A percentile compares a stretch with the other conserved stretches of the same genome.
Conservation (phyloP, 768 basidiomycete species). For the Boletus subcaerulescens region DNA sequence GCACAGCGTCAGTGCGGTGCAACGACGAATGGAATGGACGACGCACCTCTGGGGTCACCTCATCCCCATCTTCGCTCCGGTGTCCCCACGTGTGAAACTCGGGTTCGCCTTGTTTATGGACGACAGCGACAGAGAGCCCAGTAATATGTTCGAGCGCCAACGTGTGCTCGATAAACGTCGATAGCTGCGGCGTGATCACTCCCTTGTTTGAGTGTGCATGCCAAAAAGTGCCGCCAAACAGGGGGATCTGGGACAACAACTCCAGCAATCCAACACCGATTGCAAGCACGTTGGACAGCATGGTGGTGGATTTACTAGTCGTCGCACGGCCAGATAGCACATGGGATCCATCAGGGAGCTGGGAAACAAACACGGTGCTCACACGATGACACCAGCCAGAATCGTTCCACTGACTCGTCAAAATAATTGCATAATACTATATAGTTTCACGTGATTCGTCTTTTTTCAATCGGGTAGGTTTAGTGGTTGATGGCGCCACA, state of each 20-base stretch:
- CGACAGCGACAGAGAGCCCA: constrained; percentile 31
- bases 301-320: neutral
- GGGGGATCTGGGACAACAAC: neutral
- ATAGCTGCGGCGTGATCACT: constrained; percentile 20
- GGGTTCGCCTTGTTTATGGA: constrained; percentile 21
- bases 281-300: constrained; percentile 5
- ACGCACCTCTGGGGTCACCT: constrained; percentile 32
- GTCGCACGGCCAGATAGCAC: too few relatives aligned
- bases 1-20: neutral
- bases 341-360: too few relatives aligned
- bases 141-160: constrained; percentile 24
- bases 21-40: neutral
- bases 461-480: too few relatives aligned
- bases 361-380: too few relatives aligned
- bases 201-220: too few relatives aligned
- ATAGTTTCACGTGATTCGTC: too few relatives aligned
- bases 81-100: constrained; percentile 37
- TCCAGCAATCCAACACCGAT: constrained; percentile 5
- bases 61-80: constrained; percentile 33
- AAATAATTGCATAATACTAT: too few relatives aligned
- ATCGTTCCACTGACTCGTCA: too few relatives aligned
- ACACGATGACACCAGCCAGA: too few relatives aligned
- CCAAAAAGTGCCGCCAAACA: neutral
- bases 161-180: constrained; percentile 16
- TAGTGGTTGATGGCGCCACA: neutral